Conservation (phyloP, 2,329 filamentous ascomycete species). For the Cladophialophora yegresii region DNA sequence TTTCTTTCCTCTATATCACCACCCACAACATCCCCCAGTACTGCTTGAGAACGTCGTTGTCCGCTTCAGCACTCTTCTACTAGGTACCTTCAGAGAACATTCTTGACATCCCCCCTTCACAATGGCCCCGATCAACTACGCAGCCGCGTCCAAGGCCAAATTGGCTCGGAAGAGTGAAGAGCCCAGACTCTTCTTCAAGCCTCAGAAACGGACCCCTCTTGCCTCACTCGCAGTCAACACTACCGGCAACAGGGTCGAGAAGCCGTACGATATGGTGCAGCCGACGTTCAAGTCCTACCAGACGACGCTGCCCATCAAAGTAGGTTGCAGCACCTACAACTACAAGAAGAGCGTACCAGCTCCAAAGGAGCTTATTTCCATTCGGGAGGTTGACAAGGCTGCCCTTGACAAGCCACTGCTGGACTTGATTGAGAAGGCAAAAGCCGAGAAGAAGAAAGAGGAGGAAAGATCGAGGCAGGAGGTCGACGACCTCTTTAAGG, state of each 20-base stretch:
- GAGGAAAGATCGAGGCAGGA: slow-evolving; percentile 10
- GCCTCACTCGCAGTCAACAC: neutral
- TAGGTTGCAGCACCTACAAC: neutral
- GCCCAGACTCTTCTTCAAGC: slow-evolving; percentile 9
- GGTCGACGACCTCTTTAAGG: slow-evolving; percentile 4
- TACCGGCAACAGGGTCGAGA: slow-evolving; percentile 7
- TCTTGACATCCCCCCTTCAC: neutral
- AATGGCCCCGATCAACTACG: neutral
- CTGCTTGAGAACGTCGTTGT: neutral
- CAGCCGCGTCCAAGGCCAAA: neutral
- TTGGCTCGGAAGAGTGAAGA: neutral
- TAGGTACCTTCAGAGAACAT: neutral
- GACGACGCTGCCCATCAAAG: neutral
- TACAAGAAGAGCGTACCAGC: slow-evolving; percentile 3
- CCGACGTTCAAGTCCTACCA: neutral
- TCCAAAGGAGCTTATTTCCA: neutral
- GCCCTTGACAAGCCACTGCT: neutral
- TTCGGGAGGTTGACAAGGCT: neutral
- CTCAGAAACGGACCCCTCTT: slow-evolving; percentile 1
- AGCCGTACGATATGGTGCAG: slow-evolving; percentile 6
- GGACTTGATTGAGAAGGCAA: slow-evolving; percentile 11
- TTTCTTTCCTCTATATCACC: slow-evolving; percentile 3
- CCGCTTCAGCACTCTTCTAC: neutral
- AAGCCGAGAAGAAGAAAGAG: slow-evolving; percentile 12
- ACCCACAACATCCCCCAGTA: neutral